Evolutionary conservation across 225 moss, liverwort and hornwort species (phyloP).

Genomic region (Polytrichum formosum): DNA sequence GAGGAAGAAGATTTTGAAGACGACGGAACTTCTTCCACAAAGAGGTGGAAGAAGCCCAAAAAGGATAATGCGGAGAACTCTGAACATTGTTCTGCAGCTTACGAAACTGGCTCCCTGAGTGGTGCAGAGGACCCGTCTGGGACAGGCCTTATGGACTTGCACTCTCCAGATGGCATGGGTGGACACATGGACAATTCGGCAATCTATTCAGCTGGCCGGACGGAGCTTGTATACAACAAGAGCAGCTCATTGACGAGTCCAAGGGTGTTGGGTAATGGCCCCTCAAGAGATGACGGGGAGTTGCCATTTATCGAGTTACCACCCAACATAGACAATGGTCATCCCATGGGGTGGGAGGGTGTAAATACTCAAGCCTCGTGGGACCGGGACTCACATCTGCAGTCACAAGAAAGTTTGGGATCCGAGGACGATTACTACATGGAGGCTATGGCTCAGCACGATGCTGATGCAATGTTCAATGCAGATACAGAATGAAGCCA

Average conservation of each 20-base stretch:
- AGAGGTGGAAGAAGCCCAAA: conserved; percentile 83
- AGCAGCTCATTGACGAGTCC: conserved; percentile 80
- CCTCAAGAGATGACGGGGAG: conserved; percentile 62
- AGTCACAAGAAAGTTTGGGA: conserved; percentile 72
- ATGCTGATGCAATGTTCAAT: conserved; percentile 66
- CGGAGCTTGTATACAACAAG: conserved; percentile 75
- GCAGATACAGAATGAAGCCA: conserved; percentile 54
- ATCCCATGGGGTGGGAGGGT: conserved; percentile 74
- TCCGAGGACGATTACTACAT: conserved; percentile 65
- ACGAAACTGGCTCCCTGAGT: conserved; percentile 69
- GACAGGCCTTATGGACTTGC: conserved; percentile 57
- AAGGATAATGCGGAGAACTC: conserved; percentile 68
- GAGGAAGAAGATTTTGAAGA: conserved; percentile 87
- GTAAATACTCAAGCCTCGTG: conserved; percentile 58
- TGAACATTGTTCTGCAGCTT: conserved; percentile 58
- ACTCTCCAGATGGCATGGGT: conserved; percentile 72
- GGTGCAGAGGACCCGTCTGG: conserved; percentile 64
- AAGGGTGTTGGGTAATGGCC: conserved; percentile 62
- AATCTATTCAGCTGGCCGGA: conserved; percentile 67
- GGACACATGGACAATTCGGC: conserved; percentile 60
- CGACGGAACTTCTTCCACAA: conserved; percentile 76
- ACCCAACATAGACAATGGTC: conserved; percentile 54
- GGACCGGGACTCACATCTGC: conserved; percentile 62
- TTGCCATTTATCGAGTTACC: conserved; percentile 60
- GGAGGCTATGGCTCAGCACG: conserved; percentile 58